phyloP scores from a whole-genome alignment of 2,329 filamentous ascomycete genomes.

The Colletotrichum sp. region DNA sequence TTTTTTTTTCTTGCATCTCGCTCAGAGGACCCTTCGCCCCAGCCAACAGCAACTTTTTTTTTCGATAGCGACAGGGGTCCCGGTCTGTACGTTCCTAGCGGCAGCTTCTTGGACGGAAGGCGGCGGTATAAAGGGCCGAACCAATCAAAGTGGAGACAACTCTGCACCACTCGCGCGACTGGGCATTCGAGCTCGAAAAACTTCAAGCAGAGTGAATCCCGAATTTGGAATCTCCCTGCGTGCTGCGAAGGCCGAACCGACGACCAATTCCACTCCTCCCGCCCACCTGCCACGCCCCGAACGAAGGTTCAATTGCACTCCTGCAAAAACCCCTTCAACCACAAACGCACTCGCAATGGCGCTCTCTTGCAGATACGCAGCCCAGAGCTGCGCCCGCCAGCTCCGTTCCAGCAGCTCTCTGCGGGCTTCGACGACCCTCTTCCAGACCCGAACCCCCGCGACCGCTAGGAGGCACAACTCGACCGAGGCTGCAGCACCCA shows the following conservation, averaged over 20 bases:
- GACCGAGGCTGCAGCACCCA: slow-evolving; percentile 69
- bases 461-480: slow-evolving; percentile 83
- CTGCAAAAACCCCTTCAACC: neutral
- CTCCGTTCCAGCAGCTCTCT: slow-evolving; percentile 55
- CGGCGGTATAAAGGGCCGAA: slow-evolving; percentile 39
- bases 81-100: neutral
- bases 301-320: slow-evolving; percentile 12
- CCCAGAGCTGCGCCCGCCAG: slow-evolving; percentile 68
- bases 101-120: slow-evolving; percentile 28
- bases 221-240: slow-evolving; percentile 19
- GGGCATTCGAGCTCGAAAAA: slow-evolving; percentile 43
- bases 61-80: slow-evolving; percentile 24
- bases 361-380: slow-evolving; percentile 67
- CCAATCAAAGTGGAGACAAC: slow-evolving; percentile 34
- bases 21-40: slow-evolving; percentile 15
- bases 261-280: slow-evolving; percentile 4
- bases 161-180: slow-evolving; percentile 25
- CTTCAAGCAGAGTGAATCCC: slow-evolving; percentile 34
- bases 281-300: neutral
- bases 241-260: slow-evolving; percentile 17
- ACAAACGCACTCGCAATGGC: slow-evolving; percentile 54
- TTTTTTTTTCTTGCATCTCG: slow-evolving; percentile 30
- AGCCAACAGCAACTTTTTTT: slow-evolving; percentile 39
- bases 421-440: slow-evolving; percentile 48
- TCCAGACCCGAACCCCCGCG: slow-evolving; percentile 52